phyloP scores from a whole-genome alignment of 306 rosid genomes.

The Malus sieversii region DNA sequence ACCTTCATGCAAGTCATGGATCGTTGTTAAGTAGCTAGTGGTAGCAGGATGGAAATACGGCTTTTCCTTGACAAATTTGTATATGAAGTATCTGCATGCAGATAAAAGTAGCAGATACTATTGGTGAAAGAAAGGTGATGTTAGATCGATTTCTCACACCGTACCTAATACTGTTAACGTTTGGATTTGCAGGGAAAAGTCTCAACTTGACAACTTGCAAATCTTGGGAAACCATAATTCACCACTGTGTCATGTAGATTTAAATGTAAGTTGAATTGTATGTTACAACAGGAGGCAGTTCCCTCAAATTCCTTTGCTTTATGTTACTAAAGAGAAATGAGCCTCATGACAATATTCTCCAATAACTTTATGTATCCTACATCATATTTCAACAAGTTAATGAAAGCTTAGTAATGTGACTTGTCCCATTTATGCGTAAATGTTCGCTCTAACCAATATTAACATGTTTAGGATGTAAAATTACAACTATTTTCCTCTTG shows the following conservation, averaged over 20 bases:
- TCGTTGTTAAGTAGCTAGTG: background rate
- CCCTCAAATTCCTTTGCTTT: background rate
- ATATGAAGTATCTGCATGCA: background rate
- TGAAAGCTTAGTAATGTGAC: too few species aligned
- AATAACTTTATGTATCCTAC: background rate
- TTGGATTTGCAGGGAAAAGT: constrained; percentile 60
- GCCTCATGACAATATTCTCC: background rate
- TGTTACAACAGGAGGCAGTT: background rate
- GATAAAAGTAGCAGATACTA: constrained; percentile 3
- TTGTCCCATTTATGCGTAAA: too few species aligned
- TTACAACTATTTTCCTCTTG: background rate
- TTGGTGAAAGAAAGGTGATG: constrained; percentile 18
- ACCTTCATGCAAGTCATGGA: background rate
- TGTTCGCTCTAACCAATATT: too few species aligned
- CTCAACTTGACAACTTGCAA: constrained; percentile 62
- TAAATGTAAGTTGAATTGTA: constrained; percentile 52
- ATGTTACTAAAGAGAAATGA: background rate
- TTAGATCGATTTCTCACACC: background rate
- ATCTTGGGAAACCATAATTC: constrained; percentile 70
- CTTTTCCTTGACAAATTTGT: background rate
- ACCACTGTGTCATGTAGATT: constrained; percentile 55
- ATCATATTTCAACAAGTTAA: background rate
- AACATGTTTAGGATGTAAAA: background rate
- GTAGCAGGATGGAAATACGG: background rate
- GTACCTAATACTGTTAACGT: constrained; percentile 18